Base-by-base conservation (phyloP, 352 stramenopile genomes). In the Phytophthora aleatoria region DNA sequence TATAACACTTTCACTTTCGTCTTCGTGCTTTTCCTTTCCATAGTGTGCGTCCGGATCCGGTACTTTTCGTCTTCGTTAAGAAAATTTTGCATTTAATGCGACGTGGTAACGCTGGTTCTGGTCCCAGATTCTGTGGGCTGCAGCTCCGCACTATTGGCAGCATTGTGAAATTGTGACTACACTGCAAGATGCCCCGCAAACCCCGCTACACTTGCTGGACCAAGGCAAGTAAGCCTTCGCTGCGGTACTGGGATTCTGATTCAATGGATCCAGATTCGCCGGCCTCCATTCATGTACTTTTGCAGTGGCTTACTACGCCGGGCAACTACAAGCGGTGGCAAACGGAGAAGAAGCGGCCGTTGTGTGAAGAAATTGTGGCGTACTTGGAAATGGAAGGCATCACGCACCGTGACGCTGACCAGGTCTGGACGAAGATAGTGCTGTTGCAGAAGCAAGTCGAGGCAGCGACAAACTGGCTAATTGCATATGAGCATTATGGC, bases 271-370 rank as follows among this genome's bases (percentile, higher is more conserved):
- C 52, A 24, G 16, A 50, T 2, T 20, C 39, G 2, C 52, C 39
- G 6, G 30, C 52, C 39, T 59, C 52, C n/a, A 50, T 43, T 24
- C 12, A 52, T 39, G 53, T 52, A 24, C 20, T 48, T 12, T n/a
- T 52, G n/a, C 5, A 33, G 6, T 61, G 53, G 53, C 31, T 61
- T 10, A 27, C 16, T 20, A 38, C 35, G 13, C 53, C 53, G 15
- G 39, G 39, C 28, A 52, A 61, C 53, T 61, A 52, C 42, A 20
- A 44, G 12, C 53, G 42, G 1, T 52, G 53, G 53, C 38, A 50
- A 33, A 33, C 15, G n/a, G 5, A 50, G 27, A 33, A 16, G 5
- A 59, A 59, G 28, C 1, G 5, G 15, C 0, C 9, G 9, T 7
- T 59, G 5, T 50, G n/a, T 11, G n/a, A 43, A 43, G 48, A 54